phyloP scores from a whole-genome alignment of 495 filamentous ascomycete species.

The Penicillium odoratum region DNA sequence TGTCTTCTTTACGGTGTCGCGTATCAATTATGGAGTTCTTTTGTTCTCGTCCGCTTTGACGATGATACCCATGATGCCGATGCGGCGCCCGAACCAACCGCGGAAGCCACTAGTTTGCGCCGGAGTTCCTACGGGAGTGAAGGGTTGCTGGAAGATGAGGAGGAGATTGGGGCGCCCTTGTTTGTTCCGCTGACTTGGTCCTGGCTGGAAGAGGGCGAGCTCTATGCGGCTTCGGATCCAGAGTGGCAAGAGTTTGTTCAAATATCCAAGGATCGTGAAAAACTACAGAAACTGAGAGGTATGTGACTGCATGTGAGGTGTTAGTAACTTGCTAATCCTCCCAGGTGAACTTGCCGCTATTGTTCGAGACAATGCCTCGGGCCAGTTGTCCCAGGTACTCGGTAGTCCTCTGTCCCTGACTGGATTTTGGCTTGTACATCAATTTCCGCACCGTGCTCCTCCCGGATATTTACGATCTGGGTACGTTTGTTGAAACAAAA shows the following conservation, averaged over 20 bases:
- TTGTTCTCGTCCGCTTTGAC: conserved; percentile 41
- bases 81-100: conserved; percentile 7
- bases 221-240: conserved; percentile 62
- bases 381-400: conserved; percentile 37
- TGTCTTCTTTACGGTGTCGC: conserved; percentile 39
- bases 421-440: conserved; percentile 59
- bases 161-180: conserved; percentile 38
- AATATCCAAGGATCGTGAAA: conserved; percentile 52
- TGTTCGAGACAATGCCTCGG: conserved; percentile 36
- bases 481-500: conserved; percentile 33
- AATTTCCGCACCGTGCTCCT: conserved; percentile 59
- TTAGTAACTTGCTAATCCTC: not conserved
- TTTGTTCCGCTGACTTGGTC: conserved; percentile 67
- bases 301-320: conserved; percentile 19
- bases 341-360: conserved; percentile 52
- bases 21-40: conserved; percentile 38
- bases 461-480: conserved; percentile 60
- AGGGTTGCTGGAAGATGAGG: conserved; percentile 27
- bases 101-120: not conserved
- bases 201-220: conserved; percentile 47
- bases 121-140: not conserved
- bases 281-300: conserved; percentile 53
- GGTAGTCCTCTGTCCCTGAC: conserved; percentile 51
- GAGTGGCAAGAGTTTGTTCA: conserved; percentile 70
- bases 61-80: conserved; percentile 30